Evolutionary conservation across 2,329 filamentous ascomycete species (phyloP), one percentile per base, ranked within the genome.

Genomic region (Penicillium sp.): DNA sequence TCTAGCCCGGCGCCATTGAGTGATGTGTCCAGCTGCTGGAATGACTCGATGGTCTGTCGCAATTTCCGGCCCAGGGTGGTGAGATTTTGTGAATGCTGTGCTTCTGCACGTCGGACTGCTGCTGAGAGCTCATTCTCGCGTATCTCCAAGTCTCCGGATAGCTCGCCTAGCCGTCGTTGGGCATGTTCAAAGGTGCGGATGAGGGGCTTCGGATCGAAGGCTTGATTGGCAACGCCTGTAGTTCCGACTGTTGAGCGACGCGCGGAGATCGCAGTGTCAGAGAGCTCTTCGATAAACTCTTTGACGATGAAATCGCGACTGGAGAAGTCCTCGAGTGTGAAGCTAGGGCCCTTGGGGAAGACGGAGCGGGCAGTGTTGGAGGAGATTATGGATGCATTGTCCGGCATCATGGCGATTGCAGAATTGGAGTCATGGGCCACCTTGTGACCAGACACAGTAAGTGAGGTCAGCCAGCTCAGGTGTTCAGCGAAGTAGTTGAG

Each of bases 291-390:
- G 60, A 98, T 85, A 66, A 98, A 98, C 73, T 98, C 93, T 63
- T 95, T 89, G 56, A 97, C 91, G 54, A 97, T 96, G 64, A 97
- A 98, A 72, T 97, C 93, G 61, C 87, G 87, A 66, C 78, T 87
- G 47, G 87, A 87, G 70, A 90, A 89, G 72, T 90, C 89, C 36
- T 95, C 88, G 51, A 97, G 77, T 8, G 83, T 88, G 73, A 96
- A 96, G 67, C 79, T 85, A 50, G 88, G 87, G 31, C 85, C 87
- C 68, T 82, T 82, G 47, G 86, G 85, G 65, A 87, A 91, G 64
- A 90, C 77, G 56, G 82, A 77, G 71, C 83, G 79, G 58, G 80
- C 76, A 51, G 67, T 58, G 51, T 59, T 65, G 29, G 68, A 60
- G 42, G 70, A 71, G 47, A 66, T 69, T 27, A 70, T 56, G 51